A percentile compares a stretch with the other conserved stretches of the same genome.
Conservation (phyloP, 768 basidiomycete genomes). For the Dentipellis fragilis region DNA sequence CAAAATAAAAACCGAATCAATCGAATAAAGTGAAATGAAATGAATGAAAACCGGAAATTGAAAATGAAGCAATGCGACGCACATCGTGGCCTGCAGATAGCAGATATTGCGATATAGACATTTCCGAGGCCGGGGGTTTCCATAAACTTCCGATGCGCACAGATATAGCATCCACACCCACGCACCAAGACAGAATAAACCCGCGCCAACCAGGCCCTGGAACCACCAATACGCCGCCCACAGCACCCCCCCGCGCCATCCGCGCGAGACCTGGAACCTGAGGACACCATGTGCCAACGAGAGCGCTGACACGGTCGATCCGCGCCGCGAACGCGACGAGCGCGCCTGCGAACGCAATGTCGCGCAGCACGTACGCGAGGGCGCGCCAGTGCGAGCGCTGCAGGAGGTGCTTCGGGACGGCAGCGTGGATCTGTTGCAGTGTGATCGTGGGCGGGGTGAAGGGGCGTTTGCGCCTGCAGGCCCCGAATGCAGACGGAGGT, state of each 20-base stretch:
- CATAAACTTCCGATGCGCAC: too few relatives aligned
- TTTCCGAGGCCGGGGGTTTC: too few relatives aligned
- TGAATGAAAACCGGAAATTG: not conserved
- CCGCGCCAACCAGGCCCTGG: slow-evolving; percentile 2
- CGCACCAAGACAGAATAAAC: slow-evolving; percentile 1
- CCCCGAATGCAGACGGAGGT: too few relatives aligned
- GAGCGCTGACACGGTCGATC: not conserved
- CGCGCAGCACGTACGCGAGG: not conserved
- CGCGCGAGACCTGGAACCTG: not conserved
- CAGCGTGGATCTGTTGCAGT: slow-evolving; percentile 5
- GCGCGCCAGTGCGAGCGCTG: not conserved
- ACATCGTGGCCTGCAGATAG: slow-evolving; percentile 5
- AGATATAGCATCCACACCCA: not conserved
- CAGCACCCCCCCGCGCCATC: not conserved
- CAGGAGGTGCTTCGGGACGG: slow-evolving; percentile 2
- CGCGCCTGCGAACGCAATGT: not conserved
- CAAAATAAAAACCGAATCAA: too few relatives aligned
- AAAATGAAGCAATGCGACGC: not conserved
- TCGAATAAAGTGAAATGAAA: too few relatives aligned
- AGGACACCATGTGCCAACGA: not conserved
- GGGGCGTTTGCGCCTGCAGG: not conserved
- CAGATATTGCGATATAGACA: not conserved
- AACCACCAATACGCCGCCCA: slow-evolving; percentile 5
- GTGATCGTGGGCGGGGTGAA: not conserved
- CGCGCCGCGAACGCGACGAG: not conserved